Base-by-base conservation (phyloP, 2,329 filamentous ascomycete genomes). In the Pseudopithomyces maydicus region DNA sequence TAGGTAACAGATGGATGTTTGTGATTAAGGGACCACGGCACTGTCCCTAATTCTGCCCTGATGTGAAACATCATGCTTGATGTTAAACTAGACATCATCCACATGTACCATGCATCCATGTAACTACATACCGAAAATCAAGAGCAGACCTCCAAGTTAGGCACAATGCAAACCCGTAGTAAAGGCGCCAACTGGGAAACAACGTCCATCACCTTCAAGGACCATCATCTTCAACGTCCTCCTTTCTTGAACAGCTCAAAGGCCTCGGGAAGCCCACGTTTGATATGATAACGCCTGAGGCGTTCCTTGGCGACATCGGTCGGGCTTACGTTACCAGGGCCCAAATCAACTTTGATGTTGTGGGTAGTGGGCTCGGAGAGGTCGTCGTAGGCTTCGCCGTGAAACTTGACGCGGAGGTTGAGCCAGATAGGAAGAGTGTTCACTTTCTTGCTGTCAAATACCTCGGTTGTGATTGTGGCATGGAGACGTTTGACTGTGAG, bases 391-490 rank as follows among this genome's bases (percentile, higher is more conserved):
- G 41, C 39, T 14, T 72, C 68, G 11, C 65, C 66, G 3, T 56
- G 43, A 39, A 74, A 71, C 12, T 72, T 49, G 3, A 72, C 62
- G 6, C 61, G 57, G 1, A 74, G 47, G 17, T 64, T 23, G 29
- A 70, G 63, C 66, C 66, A 72, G 11, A 17, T 3, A 2, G 69
- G 71, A 20, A 74, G 42, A 1, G 19, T 14, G 17, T 61, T 67
- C 1, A 20, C 41, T 26, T 45, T 17, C 5, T 39, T 45, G 12
- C 22, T 33, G 39, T 20, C 56, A 33, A 58, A 66, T 6, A 70
- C 4, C 15, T 66, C 63, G 3, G 36, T 46, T 5, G 39, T 41
- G 3, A 72, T 23, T 3, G 54, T 44, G 2, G n/a, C 32, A 0
- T 58, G 57, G 0, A 72, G 46, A 6, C 69, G 66, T 41, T 58